Percentiles rank a stretch among this genome's conserved stretches.
These are phyloP conservation scores for Mrakiaceae sp. DNA, from an alignment of 1,284 basidiomycete genomes.

Conservation along the genomic window DNA sequence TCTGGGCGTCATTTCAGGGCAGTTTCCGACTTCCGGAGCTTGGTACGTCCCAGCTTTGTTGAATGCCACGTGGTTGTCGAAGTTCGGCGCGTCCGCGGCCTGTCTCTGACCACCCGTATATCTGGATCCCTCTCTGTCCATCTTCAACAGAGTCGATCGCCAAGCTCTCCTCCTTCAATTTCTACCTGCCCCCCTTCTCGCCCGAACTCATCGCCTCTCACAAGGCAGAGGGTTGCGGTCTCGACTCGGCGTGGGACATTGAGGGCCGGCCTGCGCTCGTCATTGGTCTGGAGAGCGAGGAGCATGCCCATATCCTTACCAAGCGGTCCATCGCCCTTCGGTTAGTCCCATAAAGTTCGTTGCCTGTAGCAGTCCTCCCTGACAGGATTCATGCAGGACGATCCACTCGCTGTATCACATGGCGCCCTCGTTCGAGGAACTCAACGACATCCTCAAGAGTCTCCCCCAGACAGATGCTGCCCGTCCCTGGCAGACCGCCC, in stretches of 20 bases:
- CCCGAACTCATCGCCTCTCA: constrained; percentile 22
- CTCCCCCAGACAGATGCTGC: not conserved
- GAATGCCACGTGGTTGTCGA: not conserved
- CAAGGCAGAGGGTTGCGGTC: constrained; percentile 1
- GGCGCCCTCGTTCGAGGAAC: constrained; percentile 31
- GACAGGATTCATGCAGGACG: constrained; percentile 41
- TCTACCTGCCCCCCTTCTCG: constrained; percentile 37
- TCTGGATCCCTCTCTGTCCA: not conserved
- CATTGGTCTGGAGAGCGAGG: constrained; percentile 55
- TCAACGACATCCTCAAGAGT: constrained; percentile 9
- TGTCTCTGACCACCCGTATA: not conserved
- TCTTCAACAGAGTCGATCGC: constrained; percentile 42
- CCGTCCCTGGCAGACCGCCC: not conserved
- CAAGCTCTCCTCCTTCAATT: constrained; percentile 50
- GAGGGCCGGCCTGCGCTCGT: constrained; percentile 61
- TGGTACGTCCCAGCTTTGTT: not conserved
- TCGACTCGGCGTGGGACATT: constrained; percentile 38
- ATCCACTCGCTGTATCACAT: constrained; percentile 64
- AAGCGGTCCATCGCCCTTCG: constrained; percentile 72
- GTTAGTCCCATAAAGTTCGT: constrained; percentile 37
- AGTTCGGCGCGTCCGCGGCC: too few species aligned
- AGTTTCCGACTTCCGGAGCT: constrained; percentile 16
- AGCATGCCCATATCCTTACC: constrained; percentile 61
- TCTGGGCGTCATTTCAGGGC: constrained; percentile 10
- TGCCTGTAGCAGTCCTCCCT: not conserved